A percentile compares a stretch with the other conserved stretches of the same genome.
Conservation (phyloP, 2,329 filamentous ascomycete species). For the Penicillium occitanis region DNA sequence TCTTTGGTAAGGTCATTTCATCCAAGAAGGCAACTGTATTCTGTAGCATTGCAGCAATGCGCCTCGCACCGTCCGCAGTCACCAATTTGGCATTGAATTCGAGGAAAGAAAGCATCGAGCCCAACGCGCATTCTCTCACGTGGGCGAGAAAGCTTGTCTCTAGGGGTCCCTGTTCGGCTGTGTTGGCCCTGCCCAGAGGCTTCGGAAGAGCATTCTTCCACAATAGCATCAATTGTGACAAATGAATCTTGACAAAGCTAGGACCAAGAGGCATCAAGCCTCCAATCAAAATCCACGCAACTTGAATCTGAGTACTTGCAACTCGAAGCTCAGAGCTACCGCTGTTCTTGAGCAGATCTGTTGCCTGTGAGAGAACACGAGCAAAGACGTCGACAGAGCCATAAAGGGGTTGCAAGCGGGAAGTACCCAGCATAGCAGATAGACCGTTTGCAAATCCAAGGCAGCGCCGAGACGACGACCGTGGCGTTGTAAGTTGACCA, state of each 20-base stretch:
- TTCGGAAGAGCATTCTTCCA: slow-evolving; percentile 98
- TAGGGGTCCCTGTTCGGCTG: slow-evolving; percentile 75
- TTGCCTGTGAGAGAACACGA: slow-evolving; percentile 85
- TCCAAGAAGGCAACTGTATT: slow-evolving; percentile 90
- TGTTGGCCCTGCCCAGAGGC: slow-evolving; percentile 88
- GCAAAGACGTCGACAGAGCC: slow-evolving; percentile 96
- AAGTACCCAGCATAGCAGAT: slow-evolving; percentile 86
- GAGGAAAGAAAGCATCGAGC: slow-evolving; percentile 86
- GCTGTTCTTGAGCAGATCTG: slow-evolving; percentile 86
- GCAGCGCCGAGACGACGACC: slow-evolving; percentile 78
- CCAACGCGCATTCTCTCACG: slow-evolving; percentile 89
- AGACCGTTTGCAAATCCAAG: slow-evolving; percentile 89
- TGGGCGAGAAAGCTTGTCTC: slow-evolving; percentile 93
- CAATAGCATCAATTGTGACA: slow-evolving; percentile 85
- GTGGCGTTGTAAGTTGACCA: slow-evolving; percentile 68
- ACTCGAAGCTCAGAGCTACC: slow-evolving; percentile 85
- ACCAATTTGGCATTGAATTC: slow-evolving; percentile 89
- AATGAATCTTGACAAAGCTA: slow-evolving; percentile 97
- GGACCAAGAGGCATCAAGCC: slow-evolving; percentile 94
- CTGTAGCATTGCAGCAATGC: slow-evolving; percentile 90
- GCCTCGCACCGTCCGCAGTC: slow-evolving; percentile 89
- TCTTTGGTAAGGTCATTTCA: slow-evolving; percentile 77
- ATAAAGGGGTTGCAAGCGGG: slow-evolving; percentile 82
- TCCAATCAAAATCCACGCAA: slow-evolving; percentile 95
- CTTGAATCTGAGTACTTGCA: slow-evolving; percentile 92